A percentile compares a stretch with the other conserved stretches of the same genome.
Conservation (phyloP, 164 flowering plant species). For the Malania oleifera region DNA sequence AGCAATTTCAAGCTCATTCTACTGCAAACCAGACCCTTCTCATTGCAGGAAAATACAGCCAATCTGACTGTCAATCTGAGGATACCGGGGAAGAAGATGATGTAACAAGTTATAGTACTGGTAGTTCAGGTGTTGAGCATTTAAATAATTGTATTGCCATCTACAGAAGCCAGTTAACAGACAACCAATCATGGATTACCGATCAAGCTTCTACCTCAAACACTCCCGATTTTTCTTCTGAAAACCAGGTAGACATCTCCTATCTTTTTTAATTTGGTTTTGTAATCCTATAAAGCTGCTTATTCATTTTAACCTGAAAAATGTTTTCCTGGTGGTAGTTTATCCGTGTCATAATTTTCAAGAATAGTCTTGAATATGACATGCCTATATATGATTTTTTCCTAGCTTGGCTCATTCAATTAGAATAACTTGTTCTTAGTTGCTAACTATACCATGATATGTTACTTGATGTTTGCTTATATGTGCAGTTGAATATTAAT, state of each 20-base stretch:
- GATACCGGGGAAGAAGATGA: constrained; percentile 20
- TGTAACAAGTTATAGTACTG: constrained; percentile 17
- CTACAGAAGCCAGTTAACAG: constrained; percentile 28
- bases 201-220: constrained; percentile 44
- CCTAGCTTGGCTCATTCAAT: too few relatives aligned
- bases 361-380: too few relatives aligned
- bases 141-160: constrained; percentile 28
- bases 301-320: too few relatives aligned
- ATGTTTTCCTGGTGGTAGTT: too few relatives aligned
- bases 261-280: not conserved
- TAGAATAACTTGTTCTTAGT: too few relatives aligned
- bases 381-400: too few relatives aligned
- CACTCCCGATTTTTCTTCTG: constrained; percentile 27
- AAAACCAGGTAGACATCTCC: constrained; percentile 36
- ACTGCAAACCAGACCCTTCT: constrained; percentile 34
- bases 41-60: constrained; percentile 19
- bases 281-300: too few relatives aligned
- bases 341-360: too few relatives aligned
- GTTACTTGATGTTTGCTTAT: not conserved
- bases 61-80: constrained; percentile 24
- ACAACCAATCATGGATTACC: constrained; percentile 27
- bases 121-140: constrained; percentile 20
- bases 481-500: constrained; percentile 41
- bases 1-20: constrained; percentile 56
- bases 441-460: too few relatives aligned